Evolutionary conservation across 2,329 filamentous ascomycete species (phyloP).

Genomic region (Coniochaeta sp.): DNA sequence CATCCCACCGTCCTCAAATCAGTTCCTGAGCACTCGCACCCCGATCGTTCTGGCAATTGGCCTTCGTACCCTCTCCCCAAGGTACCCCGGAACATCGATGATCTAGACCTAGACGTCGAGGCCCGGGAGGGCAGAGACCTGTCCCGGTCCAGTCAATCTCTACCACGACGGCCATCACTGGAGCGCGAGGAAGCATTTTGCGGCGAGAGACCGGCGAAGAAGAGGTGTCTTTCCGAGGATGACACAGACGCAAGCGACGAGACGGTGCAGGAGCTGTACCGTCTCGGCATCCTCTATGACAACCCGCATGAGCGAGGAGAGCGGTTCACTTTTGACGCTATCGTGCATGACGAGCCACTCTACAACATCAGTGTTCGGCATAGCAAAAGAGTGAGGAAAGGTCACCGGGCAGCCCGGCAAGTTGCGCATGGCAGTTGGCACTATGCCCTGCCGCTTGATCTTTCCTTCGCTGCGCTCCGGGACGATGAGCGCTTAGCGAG

Average conservation of each 20-base stretch:
- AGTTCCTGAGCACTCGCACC: not conserved
- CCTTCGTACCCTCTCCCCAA: not conserved
- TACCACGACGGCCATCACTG: conserved; percentile 30
- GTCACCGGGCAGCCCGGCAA: conserved; percentile 13
- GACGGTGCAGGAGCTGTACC: conserved; percentile 33
- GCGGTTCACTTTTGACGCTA: conserved; percentile 30
- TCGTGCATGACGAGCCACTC: conserved; percentile 27
- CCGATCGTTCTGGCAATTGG: not conserved
- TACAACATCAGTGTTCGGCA: conserved; percentile 26
- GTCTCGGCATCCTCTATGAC: conserved; percentile 36
- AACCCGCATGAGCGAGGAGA: conserved; percentile 25
- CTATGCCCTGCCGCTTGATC: conserved; percentile 25
- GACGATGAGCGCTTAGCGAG: conserved; percentile 29
- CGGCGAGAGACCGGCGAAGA: conserved; percentile 29
- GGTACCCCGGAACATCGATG: not conserved
- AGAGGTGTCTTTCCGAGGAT: conserved; percentile 5
- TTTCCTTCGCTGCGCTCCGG: conserved; percentile 34
- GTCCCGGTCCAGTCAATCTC: conserved; percentile 21
- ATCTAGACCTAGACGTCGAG: not conserved
- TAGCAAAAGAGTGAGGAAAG: conserved; percentile 19
- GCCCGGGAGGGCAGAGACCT: conserved; percentile 19
- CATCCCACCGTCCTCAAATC: not conserved
- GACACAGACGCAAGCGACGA: conserved; percentile 6
- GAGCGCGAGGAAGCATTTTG: conserved; percentile 40
- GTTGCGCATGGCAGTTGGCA: conserved; percentile 4